These are phyloP conservation scores for Rubia balearica DNA, from an alignment of 305 asterid genomes.

Conservation along the genomic window DNA sequence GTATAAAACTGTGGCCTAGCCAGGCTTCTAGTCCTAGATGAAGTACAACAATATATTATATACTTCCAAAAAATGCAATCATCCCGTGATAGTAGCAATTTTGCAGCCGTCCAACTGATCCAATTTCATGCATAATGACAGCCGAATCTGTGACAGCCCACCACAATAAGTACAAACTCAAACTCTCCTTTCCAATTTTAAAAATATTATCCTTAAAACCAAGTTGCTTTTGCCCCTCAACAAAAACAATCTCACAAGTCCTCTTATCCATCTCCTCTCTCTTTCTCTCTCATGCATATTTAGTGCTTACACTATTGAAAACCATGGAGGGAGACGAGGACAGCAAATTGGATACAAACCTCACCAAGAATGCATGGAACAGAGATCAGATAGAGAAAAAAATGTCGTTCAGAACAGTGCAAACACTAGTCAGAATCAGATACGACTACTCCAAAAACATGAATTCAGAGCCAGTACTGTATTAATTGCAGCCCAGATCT, in stretches of 20 bases:
- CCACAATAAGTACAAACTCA: constrained; percentile 4
- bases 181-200: not conserved
- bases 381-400: constrained; percentile 2
- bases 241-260: too few relatives aligned
- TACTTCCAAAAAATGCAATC: constrained; percentile 12
- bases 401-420: constrained; percentile 1
- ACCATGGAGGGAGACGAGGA: not conserved
- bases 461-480: not conserved
- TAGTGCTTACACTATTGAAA: not conserved
- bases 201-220: not conserved
- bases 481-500: not conserved
- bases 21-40: not conserved
- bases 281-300: not conserved
- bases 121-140: not conserved
- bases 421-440: not conserved
- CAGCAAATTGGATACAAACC: not conserved
- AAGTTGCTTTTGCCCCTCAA: not conserved
- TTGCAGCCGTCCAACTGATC: not conserved
- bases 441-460: not conserved
- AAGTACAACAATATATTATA: not conserved
- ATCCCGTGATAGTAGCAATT: constrained; percentile 12
- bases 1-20: constrained; percentile 8
- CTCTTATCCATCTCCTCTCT: not conserved
- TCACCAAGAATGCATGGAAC: constrained; percentile 1
- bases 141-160: not conserved